Base-by-base conservation (phyloP, 495 filamentous ascomycete species). In the Hypoxylon perforatum region DNA sequence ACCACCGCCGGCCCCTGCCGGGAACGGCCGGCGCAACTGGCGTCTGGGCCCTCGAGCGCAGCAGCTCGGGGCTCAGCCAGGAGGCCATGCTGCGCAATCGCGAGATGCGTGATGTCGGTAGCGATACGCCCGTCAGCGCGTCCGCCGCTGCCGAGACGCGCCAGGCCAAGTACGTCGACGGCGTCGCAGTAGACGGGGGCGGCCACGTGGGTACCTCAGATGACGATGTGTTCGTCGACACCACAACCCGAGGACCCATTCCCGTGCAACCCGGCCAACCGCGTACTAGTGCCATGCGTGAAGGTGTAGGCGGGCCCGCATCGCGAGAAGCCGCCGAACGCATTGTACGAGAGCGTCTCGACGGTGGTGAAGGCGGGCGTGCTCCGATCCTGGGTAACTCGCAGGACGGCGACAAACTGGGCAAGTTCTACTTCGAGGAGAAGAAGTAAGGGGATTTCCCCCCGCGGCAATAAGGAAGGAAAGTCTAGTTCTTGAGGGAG, bases 371-470 rank as follows among this genome's bases (percentile, higher is more conserved):
- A 53, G 73, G 65, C 1, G 70, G 56, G 6, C 73, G 79, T 55
- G 57, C 33, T 2, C 65, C 75, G 30, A 71, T 78, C 12, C 30
- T 86, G 63, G 75, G 79, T 22, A 80, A 69, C 46, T 72, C 79
- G 0, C 74, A 76, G 39, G 74, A 72, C 18, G 70, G 72, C 9
- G 74, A 81, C 60, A 71, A 76, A 52, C 64, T 86, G 56, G 84
- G 84, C 8, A 81, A 81, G 53, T 85, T 86, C 69, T 84, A 81
- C 53, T 87, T 84, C 57, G 84, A 86, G 65, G 81, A 78, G 6
- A 78, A 77, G 57, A 80, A 79, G 50, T 79, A 73, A 60, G 41
- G 25, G 10, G 36, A 7, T 48, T 19, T 10, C 6, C 23, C 47
- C 5, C 3, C 4, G 28, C 11, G 3, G 51, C 1, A 41, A 9